Evolutionary conservation across 768 basidiomycete genomes (phyloP).

Genomic region (Leccinum boreale): DNA sequence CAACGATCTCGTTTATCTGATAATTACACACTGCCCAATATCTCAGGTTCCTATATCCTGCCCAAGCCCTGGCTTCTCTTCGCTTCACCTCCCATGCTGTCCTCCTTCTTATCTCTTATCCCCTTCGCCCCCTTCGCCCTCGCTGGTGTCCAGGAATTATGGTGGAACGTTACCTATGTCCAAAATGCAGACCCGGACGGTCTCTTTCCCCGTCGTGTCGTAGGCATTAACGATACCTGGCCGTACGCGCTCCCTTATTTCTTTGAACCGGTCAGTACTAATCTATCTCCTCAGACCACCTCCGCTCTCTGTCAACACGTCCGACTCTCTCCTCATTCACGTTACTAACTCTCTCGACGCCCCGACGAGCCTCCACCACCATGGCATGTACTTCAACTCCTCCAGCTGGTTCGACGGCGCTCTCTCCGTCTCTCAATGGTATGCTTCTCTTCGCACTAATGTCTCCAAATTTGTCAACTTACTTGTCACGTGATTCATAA

Average conservation of each 20-base stretch:
- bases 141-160: slow-evolving; percentile 68
- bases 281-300: slow-evolving; percentile 59
- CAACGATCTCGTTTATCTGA: slow-evolving; percentile 5
- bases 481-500: slow-evolving; percentile 20
- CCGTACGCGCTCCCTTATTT: slow-evolving; percentile 54
- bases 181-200: slow-evolving; percentile 81
- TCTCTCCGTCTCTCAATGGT: slow-evolving; percentile 80
- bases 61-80: too few species aligned
- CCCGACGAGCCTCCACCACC: slow-evolving; percentile 79
- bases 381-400: slow-evolving; percentile 93
- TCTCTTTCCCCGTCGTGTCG: slow-evolving; percentile 66
- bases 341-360: slow-evolving; percentile 66
- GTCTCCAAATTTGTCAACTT: background rate
- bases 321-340: slow-evolving; percentile 77
- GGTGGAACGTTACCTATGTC: slow-evolving; percentile 93
- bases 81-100: slow-evolving; percentile 3
- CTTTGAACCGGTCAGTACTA: background rate
- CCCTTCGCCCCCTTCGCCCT: slow-evolving; percentile 35
- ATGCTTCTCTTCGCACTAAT: background rate
- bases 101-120: slow-evolving; percentile 14
- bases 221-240: slow-evolving; percentile 93
- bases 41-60: background rate
- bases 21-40: background rate
- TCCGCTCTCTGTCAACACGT: slow-evolving; percentile 65
- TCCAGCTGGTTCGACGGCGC: slow-evolving; percentile 91